These are phyloP conservation scores for Trypanosoma congolense DNA, from an alignment of 208 protist genomes.

Conservation along the genomic window DNA sequence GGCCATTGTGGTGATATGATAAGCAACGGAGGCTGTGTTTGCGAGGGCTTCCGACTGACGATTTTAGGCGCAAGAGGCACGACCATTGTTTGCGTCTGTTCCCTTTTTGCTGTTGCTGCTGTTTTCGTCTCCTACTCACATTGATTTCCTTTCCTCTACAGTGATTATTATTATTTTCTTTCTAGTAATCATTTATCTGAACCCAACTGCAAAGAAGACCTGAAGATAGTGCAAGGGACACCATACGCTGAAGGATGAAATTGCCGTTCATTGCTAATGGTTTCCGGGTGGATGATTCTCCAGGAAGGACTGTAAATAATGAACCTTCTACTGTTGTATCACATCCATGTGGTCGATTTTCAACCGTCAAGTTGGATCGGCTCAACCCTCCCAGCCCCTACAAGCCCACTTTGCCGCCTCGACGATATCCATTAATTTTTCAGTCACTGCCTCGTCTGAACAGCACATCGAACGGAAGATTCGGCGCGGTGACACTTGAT, in stretches of 20 bases:
- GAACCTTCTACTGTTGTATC: slow-evolving; percentile 3
- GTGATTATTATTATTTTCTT: too few relatives aligned
- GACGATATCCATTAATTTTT: slow-evolving; percentile 23
- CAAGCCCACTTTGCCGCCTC: slow-evolving; percentile 22
- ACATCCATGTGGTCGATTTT: slow-evolving; percentile 18
- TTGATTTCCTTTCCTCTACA: neutral
- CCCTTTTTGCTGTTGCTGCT: slow-evolving; percentile 9
- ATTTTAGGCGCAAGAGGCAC: too few relatives aligned
- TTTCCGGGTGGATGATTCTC: neutral
- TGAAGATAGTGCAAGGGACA: neutral
- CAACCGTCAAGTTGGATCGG: slow-evolving; percentile 19
- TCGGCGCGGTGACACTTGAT: neutral
- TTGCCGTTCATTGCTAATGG: neutral
- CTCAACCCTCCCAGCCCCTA: slow-evolving; percentile 66
- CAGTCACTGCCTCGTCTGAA: slow-evolving; percentile 13
- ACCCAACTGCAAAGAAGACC: too few relatives aligned
- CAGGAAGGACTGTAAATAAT: neutral
- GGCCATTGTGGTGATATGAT: too few relatives aligned
- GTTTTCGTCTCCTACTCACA: neutral
- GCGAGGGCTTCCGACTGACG: too few relatives aligned
- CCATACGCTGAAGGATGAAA: neutral
- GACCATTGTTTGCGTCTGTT: too few relatives aligned
- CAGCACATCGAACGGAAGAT: too few relatives aligned
- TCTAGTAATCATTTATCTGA: too few relatives aligned
- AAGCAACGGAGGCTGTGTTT: too few relatives aligned